Base-by-base conservation (phyloP, 2,329 filamentous ascomycete genomes). In the Tolypocladium pustulatum region DNA sequence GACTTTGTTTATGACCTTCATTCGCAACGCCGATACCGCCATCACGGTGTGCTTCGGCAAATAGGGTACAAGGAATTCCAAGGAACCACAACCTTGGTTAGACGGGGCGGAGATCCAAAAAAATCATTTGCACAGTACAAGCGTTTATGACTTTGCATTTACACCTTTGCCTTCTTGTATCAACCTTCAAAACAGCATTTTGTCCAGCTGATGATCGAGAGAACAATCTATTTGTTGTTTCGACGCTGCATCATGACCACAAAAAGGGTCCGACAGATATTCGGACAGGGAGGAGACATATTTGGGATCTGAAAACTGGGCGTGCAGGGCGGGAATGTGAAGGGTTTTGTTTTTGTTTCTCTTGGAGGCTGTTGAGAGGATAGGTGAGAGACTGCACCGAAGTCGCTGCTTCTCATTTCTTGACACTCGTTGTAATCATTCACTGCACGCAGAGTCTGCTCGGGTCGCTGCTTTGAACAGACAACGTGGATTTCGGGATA, bases 371-470 rank as follows among this genome's bases (percentile, higher is more conserved):
- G 41, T 52, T 51, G 37, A 6, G 38, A 49, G 25, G 37, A 34
- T 6, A 46, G 37, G 22, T 13, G 41, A 25, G 41, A 25, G 22
- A n/a, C 22, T 25, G 22, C 41, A 22, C 27, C 15, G 17, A 32
- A 52, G 17, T 17, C 27, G 46, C 49, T n/a, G 20, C 30, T 34
- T 34, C 30, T 34, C 30, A 10, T 78, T n/a, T 77, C 73, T 76
- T 68, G 79, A 80, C 78, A 69, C 72, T 79, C 77, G 75, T 81
- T 80, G 75, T 79, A 78, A 78, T 79, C 71, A 62, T 68, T 68
- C 67, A 65, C 63, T 68, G 69, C 67, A 65, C 70, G 66, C 68
- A 68, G 68, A 64, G 71, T 68, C 75, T 70, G 73, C 66, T 68
- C 69, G 67, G 68, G 67, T 63, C 70, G 67, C 66, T 64, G 66